Conservation (phyloP, 208 protist genomes). For the Trypanosomatidae sp. region DNA sequence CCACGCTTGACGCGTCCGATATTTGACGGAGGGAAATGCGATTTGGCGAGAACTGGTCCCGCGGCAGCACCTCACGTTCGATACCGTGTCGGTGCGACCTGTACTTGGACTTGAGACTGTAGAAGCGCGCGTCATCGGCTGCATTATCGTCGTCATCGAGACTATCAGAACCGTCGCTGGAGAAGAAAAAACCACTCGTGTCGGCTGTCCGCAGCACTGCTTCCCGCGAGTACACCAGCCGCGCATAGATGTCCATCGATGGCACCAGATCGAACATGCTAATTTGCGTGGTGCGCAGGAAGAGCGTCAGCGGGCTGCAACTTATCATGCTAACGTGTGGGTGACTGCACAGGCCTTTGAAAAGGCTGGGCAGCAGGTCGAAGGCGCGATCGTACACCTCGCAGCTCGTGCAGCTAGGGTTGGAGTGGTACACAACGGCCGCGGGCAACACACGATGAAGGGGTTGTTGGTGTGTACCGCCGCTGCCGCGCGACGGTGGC, state of each 20-base stretch:
- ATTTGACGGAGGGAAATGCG: constrained; percentile 15
- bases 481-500: constrained; percentile 4
- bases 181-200: background rate
- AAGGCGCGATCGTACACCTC: constrained; percentile 38
- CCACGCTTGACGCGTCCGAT: constrained; percentile 10
- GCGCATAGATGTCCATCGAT: constrained; percentile 31
- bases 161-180: background rate
- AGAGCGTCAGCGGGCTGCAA: constrained; percentile 66
- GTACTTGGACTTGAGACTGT: constrained; percentile 21
- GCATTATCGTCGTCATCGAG: background rate
- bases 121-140: constrained; percentile 11
- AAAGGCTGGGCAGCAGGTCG: constrained; percentile 59
- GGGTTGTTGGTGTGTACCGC: constrained; percentile 17
- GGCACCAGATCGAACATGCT: constrained; percentile 28
- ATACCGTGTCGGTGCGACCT: constrained; percentile 4
- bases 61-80: constrained; percentile 20
- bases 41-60: constrained; percentile 17
- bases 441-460: constrained; percentile 31
- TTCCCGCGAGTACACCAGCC: constrained; percentile 17
- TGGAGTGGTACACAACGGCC: constrained; percentile 46
- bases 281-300: constrained; percentile 31
- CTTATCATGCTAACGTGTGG: constrained; percentile 47
- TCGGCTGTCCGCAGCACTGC: constrained; percentile 21
- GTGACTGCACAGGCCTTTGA: constrained; percentile 43
- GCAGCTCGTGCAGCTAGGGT: constrained; percentile 35